These are phyloP conservation scores for Acanthamoeba quina DNA, from an alignment of 208 protist genomes.

Conservation along the genomic window DNA sequence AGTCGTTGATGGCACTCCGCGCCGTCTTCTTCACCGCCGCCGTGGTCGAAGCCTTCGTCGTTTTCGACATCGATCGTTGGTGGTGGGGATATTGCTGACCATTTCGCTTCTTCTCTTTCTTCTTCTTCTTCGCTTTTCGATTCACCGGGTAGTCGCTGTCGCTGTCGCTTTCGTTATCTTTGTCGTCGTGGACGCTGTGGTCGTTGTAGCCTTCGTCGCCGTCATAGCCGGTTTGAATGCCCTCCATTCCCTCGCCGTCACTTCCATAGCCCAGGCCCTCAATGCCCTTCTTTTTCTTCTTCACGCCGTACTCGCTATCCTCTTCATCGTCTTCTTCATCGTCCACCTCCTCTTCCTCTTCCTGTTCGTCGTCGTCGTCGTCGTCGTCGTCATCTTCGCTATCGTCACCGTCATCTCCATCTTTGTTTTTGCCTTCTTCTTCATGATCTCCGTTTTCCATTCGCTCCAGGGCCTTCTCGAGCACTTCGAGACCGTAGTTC, in stretches of 20 bases:
- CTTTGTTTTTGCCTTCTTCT: background rate
- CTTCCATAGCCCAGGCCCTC: conserved; percentile 19
- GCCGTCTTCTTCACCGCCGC: background rate
- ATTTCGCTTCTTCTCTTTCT: background rate
- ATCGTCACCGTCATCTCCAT: background rate
- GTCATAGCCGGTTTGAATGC: background rate
- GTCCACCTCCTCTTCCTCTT: background rate
- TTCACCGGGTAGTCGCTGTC: background rate
- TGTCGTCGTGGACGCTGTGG: background rate
- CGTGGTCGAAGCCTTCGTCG: background rate
- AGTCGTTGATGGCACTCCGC: conserved; percentile 1
- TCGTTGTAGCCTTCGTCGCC: conserved; percentile 5
- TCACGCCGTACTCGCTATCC: background rate
- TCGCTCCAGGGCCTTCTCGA: conserved; percentile 13
- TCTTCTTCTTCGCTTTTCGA: background rate
- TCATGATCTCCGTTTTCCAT: background rate
- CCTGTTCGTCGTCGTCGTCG: background rate
- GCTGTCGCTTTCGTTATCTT: background rate
- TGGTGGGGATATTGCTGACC: background rate
- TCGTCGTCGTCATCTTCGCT: background rate
- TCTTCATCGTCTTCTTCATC: background rate
- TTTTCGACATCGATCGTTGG: background rate
- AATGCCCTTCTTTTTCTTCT: background rate
- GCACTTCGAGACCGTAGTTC: conserved; percentile 45
- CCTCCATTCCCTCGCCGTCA: background rate